Base-by-base conservation (phyloP, 1,139 yeast genomes). In the Hansenula anomala region DNA sequence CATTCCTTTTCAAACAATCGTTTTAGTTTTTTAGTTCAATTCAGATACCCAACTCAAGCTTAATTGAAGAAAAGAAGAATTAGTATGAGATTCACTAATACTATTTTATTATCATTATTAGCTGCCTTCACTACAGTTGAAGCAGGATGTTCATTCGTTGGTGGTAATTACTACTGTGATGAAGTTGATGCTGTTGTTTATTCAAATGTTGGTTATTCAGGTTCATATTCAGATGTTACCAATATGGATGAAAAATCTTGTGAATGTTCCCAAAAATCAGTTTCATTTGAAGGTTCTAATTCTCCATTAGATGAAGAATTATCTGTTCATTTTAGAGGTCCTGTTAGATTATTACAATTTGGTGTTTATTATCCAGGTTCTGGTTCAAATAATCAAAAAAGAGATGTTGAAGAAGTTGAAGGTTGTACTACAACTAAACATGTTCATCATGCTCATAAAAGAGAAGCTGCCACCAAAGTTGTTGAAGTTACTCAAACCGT, bases 271-370 rank as follows among this genome's bases (percentile, higher is more conserved):
- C 72, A 75, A 39, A 54, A 64, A 17, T 53, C 75, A 14, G 64
- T 65, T 16, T 47, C 74, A 10, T 85, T 88, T 65, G 73, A 84
- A 14, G 97, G 97, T 36, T 45, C 78, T 22, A 68, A 87, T 57
- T 68, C 96, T 36, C 97, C 97, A 26, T 67, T 90, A 45, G 79
- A 88, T 63, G 95, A 88, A 65, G 96, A 88, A 61, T 68, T 90
- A 38, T 81, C 96, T 15, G 86, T 92, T 41, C 97, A 90, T 63
- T 87, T 90, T 71, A 80, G 97, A 66, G 98, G 97, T 41, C 98
- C 97, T 26, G 62, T 92, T 50, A 71, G 75, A 43, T 74, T 90
- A 58, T 66, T 71, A 55, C 85, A 86, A 64, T 88, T 92, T 58
- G 97, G 89, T 51, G 87, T 73, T 51, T 83, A 81, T 64, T 71